phyloP scores from a whole-genome alignment of 176 grass and related monocot genomes.

The Carex myosuroides region DNA sequence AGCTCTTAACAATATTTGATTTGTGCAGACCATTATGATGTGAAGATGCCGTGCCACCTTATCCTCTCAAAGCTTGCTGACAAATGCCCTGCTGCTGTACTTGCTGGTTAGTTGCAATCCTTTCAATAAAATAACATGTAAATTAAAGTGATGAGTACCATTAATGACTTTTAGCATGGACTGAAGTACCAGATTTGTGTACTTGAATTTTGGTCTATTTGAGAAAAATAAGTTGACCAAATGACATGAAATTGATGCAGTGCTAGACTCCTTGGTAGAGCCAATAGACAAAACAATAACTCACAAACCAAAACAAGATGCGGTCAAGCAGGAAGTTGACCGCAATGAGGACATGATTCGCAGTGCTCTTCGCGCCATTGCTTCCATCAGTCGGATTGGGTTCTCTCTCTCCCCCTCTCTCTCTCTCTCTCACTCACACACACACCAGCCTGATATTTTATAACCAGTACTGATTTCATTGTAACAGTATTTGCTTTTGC shows the following conservation, averaged over 20 bases:
- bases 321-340: conserved; percentile 95
- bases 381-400: conserved; percentile 80
- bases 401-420: conserved; percentile 20
- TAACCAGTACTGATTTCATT: background rate
- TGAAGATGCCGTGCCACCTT: conserved; percentile 97
- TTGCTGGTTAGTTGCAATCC: conserved; percentile 53
- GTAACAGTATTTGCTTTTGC: background rate
- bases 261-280: conserved; percentile 87
- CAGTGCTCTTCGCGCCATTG: conserved; percentile 80
- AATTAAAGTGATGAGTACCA: background rate
- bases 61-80: conserved; percentile 98
- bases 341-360: conserved; percentile 99
- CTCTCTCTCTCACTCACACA: background rate
- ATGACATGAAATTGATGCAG: conserved; percentile 33
- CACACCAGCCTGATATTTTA: background rate
- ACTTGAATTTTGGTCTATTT: background rate
- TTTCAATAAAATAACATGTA: background rate
- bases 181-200: background rate
- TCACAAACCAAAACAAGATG: conserved; percentile 90
- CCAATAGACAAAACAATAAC: conserved; percentile 85
- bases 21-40: conserved; percentile 92
- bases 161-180: background rate
- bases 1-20: background rate
- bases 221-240: background rate
- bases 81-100: conserved; percentile 94